Evolutionary conservation across 352 stramenopile genomes (phyloP).

Genomic region (Phytophthora hybrid): DNA sequence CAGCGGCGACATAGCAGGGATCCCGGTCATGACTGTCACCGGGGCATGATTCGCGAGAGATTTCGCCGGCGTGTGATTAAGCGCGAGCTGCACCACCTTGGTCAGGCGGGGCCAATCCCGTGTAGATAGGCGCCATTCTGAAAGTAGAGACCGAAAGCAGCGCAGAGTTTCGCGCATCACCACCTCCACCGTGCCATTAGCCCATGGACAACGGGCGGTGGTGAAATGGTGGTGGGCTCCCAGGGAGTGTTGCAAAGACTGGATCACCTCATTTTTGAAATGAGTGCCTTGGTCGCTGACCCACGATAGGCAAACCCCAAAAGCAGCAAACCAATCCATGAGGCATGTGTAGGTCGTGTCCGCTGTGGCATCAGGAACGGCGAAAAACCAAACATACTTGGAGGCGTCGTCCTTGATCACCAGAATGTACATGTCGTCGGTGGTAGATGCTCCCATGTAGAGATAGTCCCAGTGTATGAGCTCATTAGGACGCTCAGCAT

Average conservation of each 20-base stretch:
- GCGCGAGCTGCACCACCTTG: not conserved
- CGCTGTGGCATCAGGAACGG: not conserved
- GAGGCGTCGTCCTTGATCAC: not conserved
- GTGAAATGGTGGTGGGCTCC: not conserved
- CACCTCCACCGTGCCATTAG: not conserved
- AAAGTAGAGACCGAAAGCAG: not conserved
- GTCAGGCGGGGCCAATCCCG: not conserved
- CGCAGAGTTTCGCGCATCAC: not conserved
- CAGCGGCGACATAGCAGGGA: not conserved
- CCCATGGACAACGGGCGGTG: not conserved
- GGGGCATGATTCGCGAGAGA: not conserved
- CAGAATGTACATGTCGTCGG: not conserved
- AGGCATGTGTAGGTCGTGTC: not conserved
- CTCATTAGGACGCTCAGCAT: not conserved
- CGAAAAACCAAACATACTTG: not conserved
- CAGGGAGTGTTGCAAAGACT: not conserved
- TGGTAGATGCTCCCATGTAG: not conserved
- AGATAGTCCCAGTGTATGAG: not conserved
- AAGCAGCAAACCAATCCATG: not conserved
- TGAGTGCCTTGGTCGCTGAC: not conserved
- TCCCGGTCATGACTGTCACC: not conserved
- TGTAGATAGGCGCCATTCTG: not conserved
- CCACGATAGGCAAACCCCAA: not conserved
- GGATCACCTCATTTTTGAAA: slow-evolving; percentile 1
- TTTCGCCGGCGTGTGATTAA: not conserved